phyloP scores from a whole-genome alignment of 495 filamentous ascomycete species.

The Amorphotheca resinae region DNA sequence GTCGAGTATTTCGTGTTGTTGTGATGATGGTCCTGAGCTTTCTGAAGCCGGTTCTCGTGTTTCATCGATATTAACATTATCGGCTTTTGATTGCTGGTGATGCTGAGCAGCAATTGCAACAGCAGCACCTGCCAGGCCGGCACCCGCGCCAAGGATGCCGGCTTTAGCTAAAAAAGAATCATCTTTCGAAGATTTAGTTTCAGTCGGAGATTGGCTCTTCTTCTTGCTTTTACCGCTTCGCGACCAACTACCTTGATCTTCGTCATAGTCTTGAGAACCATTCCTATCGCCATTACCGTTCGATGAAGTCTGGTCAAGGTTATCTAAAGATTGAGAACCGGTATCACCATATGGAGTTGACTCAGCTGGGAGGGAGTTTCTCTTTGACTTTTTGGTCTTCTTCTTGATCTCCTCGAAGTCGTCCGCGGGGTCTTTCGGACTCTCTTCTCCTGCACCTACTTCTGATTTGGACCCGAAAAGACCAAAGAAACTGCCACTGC shows the following conservation, averaged over 20 bases:
- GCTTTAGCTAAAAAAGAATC: constrained; percentile 52
- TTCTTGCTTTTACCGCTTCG: constrained; percentile 11
- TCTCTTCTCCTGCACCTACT: constrained; percentile 14
- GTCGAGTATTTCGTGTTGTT: constrained; percentile 23
- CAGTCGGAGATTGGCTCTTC: constrained; percentile 13
- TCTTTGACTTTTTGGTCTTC: constrained; percentile 19
- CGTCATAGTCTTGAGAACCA: constrained; percentile 5
- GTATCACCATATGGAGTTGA: constrained; percentile 12
- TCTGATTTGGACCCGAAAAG: constrained; percentile 25
- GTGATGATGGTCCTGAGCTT: constrained; percentile 4
- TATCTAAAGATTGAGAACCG: constrained; percentile 10
- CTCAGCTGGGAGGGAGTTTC: constrained; percentile 13
- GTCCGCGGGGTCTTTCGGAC: constrained; percentile 16
- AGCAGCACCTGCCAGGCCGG: constrained; percentile 37
- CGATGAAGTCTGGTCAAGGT: constrained; percentile 11
- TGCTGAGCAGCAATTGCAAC: constrained; percentile 30
- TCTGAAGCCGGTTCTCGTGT: constrained; percentile 1
- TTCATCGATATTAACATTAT: neutral
- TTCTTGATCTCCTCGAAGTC: constrained; percentile 19
- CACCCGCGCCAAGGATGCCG: constrained; percentile 49
- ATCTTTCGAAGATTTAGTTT: constrained; percentile 22
- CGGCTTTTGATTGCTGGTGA: constrained; percentile 24
- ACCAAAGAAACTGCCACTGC: constrained; percentile 21
- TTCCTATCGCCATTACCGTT: constrained; percentile 13
- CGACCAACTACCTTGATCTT: constrained; percentile 5